A percentile compares a stretch with the other conserved stretches of the same genome.
Conservation (phyloP, 1,139 yeast genomes). For the Saccharomyces hybrid region DNA sequence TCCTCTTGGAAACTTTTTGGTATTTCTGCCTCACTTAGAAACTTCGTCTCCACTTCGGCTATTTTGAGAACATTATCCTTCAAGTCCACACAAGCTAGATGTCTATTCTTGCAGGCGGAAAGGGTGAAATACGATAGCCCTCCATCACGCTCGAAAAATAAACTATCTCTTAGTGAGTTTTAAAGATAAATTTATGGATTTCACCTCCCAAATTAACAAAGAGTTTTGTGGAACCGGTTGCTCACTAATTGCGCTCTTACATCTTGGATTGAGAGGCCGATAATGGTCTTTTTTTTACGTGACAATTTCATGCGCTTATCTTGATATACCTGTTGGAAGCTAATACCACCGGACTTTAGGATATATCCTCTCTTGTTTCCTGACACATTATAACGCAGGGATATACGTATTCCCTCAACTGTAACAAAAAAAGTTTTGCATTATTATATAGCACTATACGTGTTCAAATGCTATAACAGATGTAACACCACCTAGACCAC, state of each 20-base stretch:
- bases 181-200: background rate
- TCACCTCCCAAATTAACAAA: background rate
- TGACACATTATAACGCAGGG: background rate
- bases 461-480: background rate
- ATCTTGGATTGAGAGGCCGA: background rate
- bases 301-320: background rate
- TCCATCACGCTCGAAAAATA: too few relatives aligned
- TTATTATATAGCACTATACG: background rate
- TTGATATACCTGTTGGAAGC: background rate
- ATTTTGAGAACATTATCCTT: conserved; percentile 56
- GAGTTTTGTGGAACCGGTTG: background rate
- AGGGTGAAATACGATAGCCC: background rate
- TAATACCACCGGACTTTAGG: background rate
- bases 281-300: background rate
- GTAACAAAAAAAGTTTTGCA: background rate
- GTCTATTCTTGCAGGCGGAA: conserved; percentile 37
- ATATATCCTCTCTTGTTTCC: background rate
- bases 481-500: background rate
- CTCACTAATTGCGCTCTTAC: background rate
- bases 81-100: conserved; percentile 76
- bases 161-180: background rate
- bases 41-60: conserved; percentile 64
- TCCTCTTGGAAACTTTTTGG: conserved; percentile 35
- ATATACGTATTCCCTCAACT: background rate
- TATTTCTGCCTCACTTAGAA: conserved; percentile 67